Percentiles rank a stretch among this genome's conserved stretches.
Evolutionary conservation across 2,329 filamentous ascomycete genomes (phyloP).

Genomic region (Tricladium varicosporioides): DNA sequence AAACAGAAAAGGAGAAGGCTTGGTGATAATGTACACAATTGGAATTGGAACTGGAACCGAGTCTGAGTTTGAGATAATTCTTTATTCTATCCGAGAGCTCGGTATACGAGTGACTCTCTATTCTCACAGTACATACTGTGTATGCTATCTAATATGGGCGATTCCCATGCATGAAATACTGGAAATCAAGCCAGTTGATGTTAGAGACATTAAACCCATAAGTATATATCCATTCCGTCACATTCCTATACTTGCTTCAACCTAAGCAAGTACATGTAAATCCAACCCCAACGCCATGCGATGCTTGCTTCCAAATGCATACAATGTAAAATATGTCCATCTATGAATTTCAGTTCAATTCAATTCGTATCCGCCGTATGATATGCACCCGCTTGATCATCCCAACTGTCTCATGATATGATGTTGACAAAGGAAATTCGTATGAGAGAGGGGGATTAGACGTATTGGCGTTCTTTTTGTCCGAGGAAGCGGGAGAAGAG

Average conservation of each 20-base stretch:
- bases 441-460: background rate
- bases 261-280: background rate
- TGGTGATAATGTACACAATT: too few relatives aligned
- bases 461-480: conserved; percentile 4
- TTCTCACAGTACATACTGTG: background rate
- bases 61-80: too few relatives aligned
- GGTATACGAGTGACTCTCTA: background rate
- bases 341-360: background rate
- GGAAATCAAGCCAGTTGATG: conserved; percentile 1
- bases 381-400: background rate
- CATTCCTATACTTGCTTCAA: conserved; percentile 5
- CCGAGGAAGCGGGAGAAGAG: conserved; percentile 29
- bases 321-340: background rate
- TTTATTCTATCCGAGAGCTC: too few relatives aligned
- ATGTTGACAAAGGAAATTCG: conserved; percentile 6
- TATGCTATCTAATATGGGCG: background rate
- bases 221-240: conserved; percentile 9
- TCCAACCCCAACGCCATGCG: conserved; percentile 12
- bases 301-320: conserved; percentile 1
- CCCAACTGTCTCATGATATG: too few relatives aligned
- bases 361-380: background rate
- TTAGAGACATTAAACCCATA: conserved; percentile 2
- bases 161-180: background rate
- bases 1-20: too few relatives aligned
- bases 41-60: too few relatives aligned